Percentiles rank a stretch among this genome's conserved stretches.
Conservation (phyloP, 2,329 filamentous ascomycete species). For the Sporothrix humicola region DNA sequence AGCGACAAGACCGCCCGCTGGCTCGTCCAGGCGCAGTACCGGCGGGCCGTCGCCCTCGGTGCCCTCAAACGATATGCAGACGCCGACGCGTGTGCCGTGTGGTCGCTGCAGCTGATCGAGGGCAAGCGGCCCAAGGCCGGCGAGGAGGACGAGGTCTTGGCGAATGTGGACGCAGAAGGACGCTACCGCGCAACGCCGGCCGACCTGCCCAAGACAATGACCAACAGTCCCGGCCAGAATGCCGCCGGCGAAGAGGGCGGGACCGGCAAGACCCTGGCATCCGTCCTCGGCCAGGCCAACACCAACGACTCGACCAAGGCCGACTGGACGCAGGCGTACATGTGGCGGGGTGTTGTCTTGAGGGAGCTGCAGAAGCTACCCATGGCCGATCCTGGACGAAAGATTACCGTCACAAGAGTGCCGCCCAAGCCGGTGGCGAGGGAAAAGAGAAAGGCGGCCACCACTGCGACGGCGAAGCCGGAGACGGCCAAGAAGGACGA, state of each 20-base stretch:
- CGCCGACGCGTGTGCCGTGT: constrained; percentile 71
- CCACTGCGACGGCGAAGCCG: not conserved
- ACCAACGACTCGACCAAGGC: constrained; percentile 35
- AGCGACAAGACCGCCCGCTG: constrained; percentile 43
- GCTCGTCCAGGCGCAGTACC: constrained; percentile 74
- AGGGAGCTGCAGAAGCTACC: constrained; percentile 52
- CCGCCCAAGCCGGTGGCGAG: constrained; percentile 39
- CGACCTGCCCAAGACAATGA: constrained; percentile 42
- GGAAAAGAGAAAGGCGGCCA: not conserved
- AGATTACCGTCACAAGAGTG: constrained; percentile 49
- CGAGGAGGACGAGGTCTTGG: constrained; percentile 40
- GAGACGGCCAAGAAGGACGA: not conserved
- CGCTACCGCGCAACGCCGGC: constrained; percentile 53
- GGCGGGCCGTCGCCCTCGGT: constrained; percentile 76
- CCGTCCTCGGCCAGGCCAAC: constrained; percentile 18
- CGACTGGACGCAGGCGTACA: constrained; percentile 51
- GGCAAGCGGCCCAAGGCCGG: constrained; percentile 48
- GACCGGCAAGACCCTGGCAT: constrained; percentile 15
- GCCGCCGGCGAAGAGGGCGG: constrained; percentile 39
- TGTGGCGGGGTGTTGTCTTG: constrained; percentile 57
- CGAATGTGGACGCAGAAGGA: constrained; percentile 53
- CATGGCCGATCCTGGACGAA: constrained; percentile 53
- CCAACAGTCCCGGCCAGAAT: constrained; percentile 36
- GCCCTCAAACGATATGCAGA: constrained; percentile 75
- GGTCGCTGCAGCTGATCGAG: constrained; percentile 54